These are phyloP conservation scores for Amauroascus niger DNA, from an alignment of 2,329 filamentous ascomycete species.

Conservation along the genomic window DNA sequence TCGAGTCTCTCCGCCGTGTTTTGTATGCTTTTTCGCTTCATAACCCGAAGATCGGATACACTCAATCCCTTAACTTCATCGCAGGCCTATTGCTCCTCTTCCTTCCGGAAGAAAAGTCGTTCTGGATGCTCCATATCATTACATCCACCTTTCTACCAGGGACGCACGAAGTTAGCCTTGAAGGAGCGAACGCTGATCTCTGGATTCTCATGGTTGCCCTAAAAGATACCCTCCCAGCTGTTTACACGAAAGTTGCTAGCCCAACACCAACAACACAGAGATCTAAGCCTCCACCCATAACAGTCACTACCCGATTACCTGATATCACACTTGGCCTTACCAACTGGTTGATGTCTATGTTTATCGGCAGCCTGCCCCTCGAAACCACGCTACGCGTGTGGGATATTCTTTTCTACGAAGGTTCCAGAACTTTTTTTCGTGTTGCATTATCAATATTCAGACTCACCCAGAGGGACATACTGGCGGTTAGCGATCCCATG, in stretches of 20 bases:
- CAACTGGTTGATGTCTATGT: slow-evolving; percentile 97
- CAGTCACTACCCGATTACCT: slow-evolving; percentile 52
- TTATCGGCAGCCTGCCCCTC: slow-evolving; percentile 83
- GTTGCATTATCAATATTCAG: slow-evolving; percentile 89
- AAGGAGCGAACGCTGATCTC: slow-evolving; percentile 87
- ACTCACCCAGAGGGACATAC: slow-evolving; percentile 69
- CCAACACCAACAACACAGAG: slow-evolving; percentile 42
- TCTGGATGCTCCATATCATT: slow-evolving; percentile 88
- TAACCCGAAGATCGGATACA: slow-evolving; percentile 87
- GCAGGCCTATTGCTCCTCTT: slow-evolving; percentile 84
- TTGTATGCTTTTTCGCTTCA: slow-evolving; percentile 83
- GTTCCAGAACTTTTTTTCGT: slow-evolving; percentile 85
- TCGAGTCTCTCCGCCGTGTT: slow-evolving; percentile 72
- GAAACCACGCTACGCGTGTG: slow-evolving; percentile 87
- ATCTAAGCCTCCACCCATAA: slow-evolving; percentile 35
- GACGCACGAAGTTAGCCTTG: slow-evolving; percentile 81
- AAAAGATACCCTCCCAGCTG: slow-evolving; percentile 66
- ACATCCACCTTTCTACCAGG: slow-evolving; percentile 80
- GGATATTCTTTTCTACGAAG: slow-evolving; percentile 95
- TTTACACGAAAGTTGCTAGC: slow-evolving; percentile 81
- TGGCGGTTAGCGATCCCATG: slow-evolving; percentile 72
- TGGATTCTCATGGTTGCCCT: slow-evolving; percentile 84
- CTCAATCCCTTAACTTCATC: slow-evolving; percentile 90
- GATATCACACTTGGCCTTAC: slow-evolving; percentile 89
- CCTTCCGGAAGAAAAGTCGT: slow-evolving; percentile 81